Percentiles rank a stretch among this genome's conserved stretches.
Evolutionary conservation across 768 basidiomycete genomes (phyloP).

Genomic region (Tubosaeta sp.): DNA sequence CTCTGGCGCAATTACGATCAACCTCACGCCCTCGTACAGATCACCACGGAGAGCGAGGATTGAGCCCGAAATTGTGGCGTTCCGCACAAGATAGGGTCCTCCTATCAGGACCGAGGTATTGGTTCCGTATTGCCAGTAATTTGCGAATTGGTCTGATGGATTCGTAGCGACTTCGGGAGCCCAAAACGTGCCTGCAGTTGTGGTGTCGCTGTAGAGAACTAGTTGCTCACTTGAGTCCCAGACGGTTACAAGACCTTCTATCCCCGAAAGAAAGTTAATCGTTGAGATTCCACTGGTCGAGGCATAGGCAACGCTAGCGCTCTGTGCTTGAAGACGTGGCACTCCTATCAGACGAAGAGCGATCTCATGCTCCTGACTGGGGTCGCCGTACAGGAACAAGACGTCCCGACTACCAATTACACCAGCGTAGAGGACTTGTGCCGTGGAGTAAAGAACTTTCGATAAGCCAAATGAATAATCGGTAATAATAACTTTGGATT

Average conservation of each 20-base stretch:
- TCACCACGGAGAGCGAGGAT: constrained; percentile 66
- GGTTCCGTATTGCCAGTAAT: constrained; percentile 72
- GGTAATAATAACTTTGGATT: constrained; percentile 70
- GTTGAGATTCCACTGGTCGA: constrained; percentile 34
- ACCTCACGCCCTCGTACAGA: constrained; percentile 50
- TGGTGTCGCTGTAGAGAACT: constrained; percentile 62
- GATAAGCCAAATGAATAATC: constrained; percentile 71
- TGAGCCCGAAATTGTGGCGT: constrained; percentile 43
- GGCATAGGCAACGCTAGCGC: constrained; percentile 22
- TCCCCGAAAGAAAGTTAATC: constrained; percentile 53
- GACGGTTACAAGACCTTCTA: constrained; percentile 54
- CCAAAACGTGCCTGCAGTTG: constrained; percentile 71
- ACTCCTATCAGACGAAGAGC: constrained; percentile 46
- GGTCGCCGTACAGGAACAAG: constrained; percentile 58
- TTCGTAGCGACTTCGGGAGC: constrained; percentile 55
- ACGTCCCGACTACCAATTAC: constrained; percentile 58
- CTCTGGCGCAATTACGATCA: constrained; percentile 63
- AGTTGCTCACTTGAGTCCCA: constrained; percentile 67
- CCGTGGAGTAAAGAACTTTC: constrained; percentile 64
- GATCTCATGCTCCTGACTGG: constrained; percentile 52
- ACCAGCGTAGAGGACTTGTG: constrained; percentile 66
- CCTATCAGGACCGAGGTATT: constrained; percentile 64
- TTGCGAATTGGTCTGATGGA: constrained; percentile 40
- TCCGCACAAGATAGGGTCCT: constrained; percentile 63
- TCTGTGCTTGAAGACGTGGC: constrained; percentile 33